Evolutionary conservation across 495 filamentous ascomycete genomes (phyloP), one percentile per base, ranked within the genome.

Genomic region (Talaromyces proteolyticus): DNA sequence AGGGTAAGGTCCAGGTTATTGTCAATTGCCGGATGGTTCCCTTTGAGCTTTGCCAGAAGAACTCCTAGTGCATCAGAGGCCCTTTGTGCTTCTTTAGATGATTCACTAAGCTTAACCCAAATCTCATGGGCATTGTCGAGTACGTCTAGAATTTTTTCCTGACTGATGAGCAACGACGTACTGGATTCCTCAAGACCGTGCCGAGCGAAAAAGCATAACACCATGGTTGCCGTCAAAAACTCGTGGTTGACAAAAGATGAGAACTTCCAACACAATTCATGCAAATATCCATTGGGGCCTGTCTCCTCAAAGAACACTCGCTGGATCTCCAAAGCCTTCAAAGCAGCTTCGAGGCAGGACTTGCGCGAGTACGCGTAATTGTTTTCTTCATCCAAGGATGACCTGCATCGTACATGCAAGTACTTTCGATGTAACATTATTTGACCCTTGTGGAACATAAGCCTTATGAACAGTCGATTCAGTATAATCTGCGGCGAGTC

Each of bases 151-250:
- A 34, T 14, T 14, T 34, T 8, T 34, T 14, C 29, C 14, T 8
- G 8, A 34, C 29, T 34, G 14, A 34, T 10, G 4, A 10, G 8
- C 14, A 14, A 14, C 8, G 29, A 34, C 14, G 8, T 8, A 14
- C 29, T 14, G 29, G 14, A 34, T 14, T 4, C 8, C 2, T 34
- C 29, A 14, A 34, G 29, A 34, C 29, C 29, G 29, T 41, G 38
- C 18, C 16, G 38, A 10, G 38, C 38, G 16, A 41, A 16, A 34
- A 34, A 46, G 25, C 44, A 46, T 8, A 46, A 24, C 6, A 46
- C n/a, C 44, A 46, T 46, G 4, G 44, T 46, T 16, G 44, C 44
- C 18, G 44, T 46, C 17, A 46, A n/a, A 18, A 25, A 46, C 18
- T 46, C 17, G 34, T 46, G 44, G 3, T 17, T 46, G 4, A 46